These are phyloP conservation scores for Cryphonectria carpinicola DNA, from an alignment of 2,329 filamentous ascomycete genomes.

Conservation along the genomic window DNA sequence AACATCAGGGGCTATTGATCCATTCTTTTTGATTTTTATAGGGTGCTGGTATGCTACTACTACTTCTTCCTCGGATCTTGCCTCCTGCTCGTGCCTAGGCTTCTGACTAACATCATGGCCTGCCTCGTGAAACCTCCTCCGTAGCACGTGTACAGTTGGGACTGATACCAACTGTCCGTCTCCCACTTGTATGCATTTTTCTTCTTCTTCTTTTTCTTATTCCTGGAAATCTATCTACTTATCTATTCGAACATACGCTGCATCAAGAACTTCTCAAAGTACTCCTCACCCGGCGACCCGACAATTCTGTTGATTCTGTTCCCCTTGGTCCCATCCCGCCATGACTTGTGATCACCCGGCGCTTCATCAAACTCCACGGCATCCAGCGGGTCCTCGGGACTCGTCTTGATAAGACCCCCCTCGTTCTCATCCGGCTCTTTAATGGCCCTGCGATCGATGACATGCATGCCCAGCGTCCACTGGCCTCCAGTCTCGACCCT, in stretches of 20 bases:
- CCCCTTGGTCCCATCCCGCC: constrained; percentile 74
- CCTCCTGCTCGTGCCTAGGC: background rate
- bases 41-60: constrained; percentile 10
- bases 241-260: constrained; percentile 62
- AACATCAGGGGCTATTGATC: background rate
- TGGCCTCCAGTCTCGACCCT: constrained; percentile 88
- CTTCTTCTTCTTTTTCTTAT: no score
- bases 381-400: constrained; percentile 48
- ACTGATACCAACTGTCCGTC: background rate
- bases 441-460: constrained; percentile 73
- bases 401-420: constrained; percentile 35
- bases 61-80: background rate
- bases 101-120: background rate
- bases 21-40: constrained; percentile 4
- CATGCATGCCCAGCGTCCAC: constrained; percentile 92
- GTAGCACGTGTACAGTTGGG: background rate
- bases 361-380: constrained; percentile 57
- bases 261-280: constrained; percentile 69
- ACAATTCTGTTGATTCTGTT: constrained; percentile 82
- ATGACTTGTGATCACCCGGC: constrained; percentile 73
- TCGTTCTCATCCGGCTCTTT: constrained; percentile 52
- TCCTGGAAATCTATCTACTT: background rate
- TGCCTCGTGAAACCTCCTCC: background rate
- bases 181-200: background rate
- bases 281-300: constrained; percentile 66